Conservation (phyloP, 2,329 filamentous ascomycete genomes). For the Coleophoma crateriformis region DNA sequence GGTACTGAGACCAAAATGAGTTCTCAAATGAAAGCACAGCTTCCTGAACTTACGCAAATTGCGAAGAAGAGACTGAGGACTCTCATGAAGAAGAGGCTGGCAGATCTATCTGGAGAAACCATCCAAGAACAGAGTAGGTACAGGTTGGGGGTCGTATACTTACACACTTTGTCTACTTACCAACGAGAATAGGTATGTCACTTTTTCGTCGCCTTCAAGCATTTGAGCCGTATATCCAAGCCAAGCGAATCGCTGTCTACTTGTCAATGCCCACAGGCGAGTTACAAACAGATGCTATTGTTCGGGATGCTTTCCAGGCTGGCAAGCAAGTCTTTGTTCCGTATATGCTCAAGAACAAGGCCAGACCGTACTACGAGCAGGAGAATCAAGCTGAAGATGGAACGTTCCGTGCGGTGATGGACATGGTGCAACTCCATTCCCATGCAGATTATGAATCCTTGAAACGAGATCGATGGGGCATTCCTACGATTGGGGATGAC, state of each 20-base stretch:
- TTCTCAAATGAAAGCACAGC: too few species aligned
- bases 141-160: neutral
- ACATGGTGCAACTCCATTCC: conserved; percentile 79
- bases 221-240: conserved; percentile 69
- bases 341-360: conserved; percentile 65
- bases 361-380: conserved; percentile 11
- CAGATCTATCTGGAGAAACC: conserved; percentile 53
- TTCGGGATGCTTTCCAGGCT: conserved; percentile 68
- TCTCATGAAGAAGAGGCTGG: conserved; percentile 62
- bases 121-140: conserved; percentile 65
- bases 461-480: conserved; percentile 81
- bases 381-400: neutral
- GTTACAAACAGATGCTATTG: conserved; percentile 76
- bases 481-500: conserved; percentile 71
- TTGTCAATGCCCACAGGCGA: conserved; percentile 89
- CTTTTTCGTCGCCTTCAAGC: conserved; percentile 61
- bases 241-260: conserved; percentile 76
- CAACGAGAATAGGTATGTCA: conserved; percentile 46
- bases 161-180: neutral
- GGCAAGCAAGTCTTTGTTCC: conserved; percentile 91
- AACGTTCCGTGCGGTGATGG: conserved; percentile 69
- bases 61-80: conserved; percentile 74
- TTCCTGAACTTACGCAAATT: conserved; percentile 25
- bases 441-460: conserved; percentile 74
- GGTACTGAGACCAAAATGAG: too few species aligned